Evolutionary conservation across 2,329 filamentous ascomycete genomes (phyloP), one percentile per base, ranked within the genome.

Genomic region (Seiridium cupressi): DNA sequence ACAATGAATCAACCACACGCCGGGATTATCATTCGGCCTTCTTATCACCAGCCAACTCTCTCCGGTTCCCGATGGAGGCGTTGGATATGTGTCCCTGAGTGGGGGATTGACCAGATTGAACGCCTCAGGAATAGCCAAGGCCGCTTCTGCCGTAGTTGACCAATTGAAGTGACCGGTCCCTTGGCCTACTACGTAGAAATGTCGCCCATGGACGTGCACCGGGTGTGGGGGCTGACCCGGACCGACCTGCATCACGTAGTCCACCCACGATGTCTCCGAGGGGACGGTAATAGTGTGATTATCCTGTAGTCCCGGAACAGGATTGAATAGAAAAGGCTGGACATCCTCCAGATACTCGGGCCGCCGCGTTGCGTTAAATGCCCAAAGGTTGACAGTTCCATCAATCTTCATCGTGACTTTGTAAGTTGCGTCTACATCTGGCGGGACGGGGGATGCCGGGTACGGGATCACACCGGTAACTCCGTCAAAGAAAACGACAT

Each of bases 171-270:
- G 58, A 0, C 84, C 83, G 0, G 64, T 65, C 2, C 84, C 86
- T 0, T 72, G 60, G 1, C 86, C 86, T 40, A 89, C 77, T 26
- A 81, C 72, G 65, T 79, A 88, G 73, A 83, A 84, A 68, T 85
- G 86, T 65, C 81, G 84, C 51, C 81, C 81, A 71, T 89, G 86
- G 74, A 88, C 88, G 77, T 89, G 86, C 55, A 89, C 83, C 0
- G 84, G 82, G 61, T 89, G 86, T 8, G 81, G 75, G 4, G 81
- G 84, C 51, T 64, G 60, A 8, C 57, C 59, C 4, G 44, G 32
- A 18, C 55, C 34, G 31, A 63, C 60, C 26, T 53, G n/a, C 65
- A 85, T 81, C 62, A 87, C 74, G n/a, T 86, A 66, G 65, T 87
- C 84, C 7, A 87, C 74, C 84, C 84, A 86, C 2, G 79, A 76